Conservation (phyloP, 2,329 filamentous ascomycete species). For the Apiospora koreana region DNA sequence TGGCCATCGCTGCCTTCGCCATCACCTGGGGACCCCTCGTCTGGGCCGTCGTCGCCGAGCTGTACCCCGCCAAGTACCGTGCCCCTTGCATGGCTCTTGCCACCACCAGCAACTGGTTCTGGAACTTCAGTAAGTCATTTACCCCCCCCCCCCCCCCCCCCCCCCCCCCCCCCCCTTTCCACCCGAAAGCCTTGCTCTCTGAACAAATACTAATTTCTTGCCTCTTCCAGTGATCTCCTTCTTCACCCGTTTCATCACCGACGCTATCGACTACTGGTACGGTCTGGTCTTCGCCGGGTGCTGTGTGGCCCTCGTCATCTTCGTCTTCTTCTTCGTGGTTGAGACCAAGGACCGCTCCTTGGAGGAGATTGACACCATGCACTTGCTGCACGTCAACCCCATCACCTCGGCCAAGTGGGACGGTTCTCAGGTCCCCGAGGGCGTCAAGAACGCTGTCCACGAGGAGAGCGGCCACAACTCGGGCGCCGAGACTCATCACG, state of each 20-base stretch:
- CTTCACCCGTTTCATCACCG: constrained; percentile 70
- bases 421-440: constrained; percentile 28
- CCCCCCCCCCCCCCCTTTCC: background rate
- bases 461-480: constrained; percentile 12
- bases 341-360: constrained; percentile 72
- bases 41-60: constrained; percentile 66
- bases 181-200: background rate
- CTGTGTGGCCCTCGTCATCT: constrained; percentile 60
- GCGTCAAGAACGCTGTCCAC: background rate
- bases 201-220: background rate
- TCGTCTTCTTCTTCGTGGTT: constrained; percentile 77
- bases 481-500: background rate
- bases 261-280: constrained; percentile 68
- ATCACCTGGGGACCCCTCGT: constrained; percentile 71
- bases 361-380: constrained; percentile 80
- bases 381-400: constrained; percentile 54
- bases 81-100: constrained; percentile 56
- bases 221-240: constrained; percentile 35
- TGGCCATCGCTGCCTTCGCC: constrained; percentile 69
- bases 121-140: constrained; percentile 57
- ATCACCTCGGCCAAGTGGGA: constrained; percentile 45
- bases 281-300: constrained; percentile 73
- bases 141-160: no score
- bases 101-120: constrained; percentile 62
- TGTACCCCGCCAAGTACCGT: constrained; percentile 61